Evolutionary conservation across 371 early-diverging fungal genomes (phyloP).

Genomic region (Mucor mucedo): DNA sequence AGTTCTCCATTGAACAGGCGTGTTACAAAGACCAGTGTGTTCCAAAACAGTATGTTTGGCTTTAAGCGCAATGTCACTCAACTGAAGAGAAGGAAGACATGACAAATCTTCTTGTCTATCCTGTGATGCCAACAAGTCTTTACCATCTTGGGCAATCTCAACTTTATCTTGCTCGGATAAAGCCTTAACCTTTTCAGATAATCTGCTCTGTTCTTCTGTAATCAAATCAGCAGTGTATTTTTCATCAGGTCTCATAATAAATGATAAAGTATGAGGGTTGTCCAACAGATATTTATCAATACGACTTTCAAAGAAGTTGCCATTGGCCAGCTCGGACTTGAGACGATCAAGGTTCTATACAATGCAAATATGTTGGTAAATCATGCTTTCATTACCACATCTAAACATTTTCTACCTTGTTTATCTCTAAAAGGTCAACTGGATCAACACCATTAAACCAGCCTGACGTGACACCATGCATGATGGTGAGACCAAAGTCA

Average conservation of each 20-base stretch:
- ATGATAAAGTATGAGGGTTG: slow-evolving; percentile 79
- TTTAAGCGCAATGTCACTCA: slow-evolving; percentile 74
- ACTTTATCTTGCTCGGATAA: slow-evolving; percentile 67
- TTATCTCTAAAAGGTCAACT: slow-evolving; percentile 80
- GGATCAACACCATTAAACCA: slow-evolving; percentile 94
- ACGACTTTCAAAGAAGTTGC: slow-evolving; percentile 72
- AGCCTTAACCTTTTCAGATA: slow-evolving; percentile 61
- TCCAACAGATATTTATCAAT: slow-evolving; percentile 79
- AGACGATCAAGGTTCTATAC: slow-evolving; percentile 76
- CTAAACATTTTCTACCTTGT: slow-evolving; percentile 50
- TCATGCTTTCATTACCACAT: not conserved
- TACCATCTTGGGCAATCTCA: slow-evolving; percentile 64
- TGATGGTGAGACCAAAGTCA: slow-evolving; percentile 85
- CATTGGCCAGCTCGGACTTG: slow-evolving; percentile 61
- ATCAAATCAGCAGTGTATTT: slow-evolving; percentile 63
- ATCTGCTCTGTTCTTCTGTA: slow-evolving; percentile 67
- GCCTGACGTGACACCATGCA: slow-evolving; percentile 77
- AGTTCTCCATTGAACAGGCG: slow-evolving; percentile 78
- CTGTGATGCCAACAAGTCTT: slow-evolving; percentile 71
- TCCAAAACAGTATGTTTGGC: slow-evolving; percentile 70
- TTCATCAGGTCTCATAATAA: slow-evolving; percentile 82
- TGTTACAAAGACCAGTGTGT: slow-evolving; percentile 61
- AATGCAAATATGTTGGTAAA: not conserved
- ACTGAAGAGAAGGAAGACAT: slow-evolving; percentile 81
- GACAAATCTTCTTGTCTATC: slow-evolving; percentile 77